Percentiles rank a stretch among this genome's conserved stretches.
These are phyloP conservation scores for Xylariomycetidae sp. DNA, from an alignment of 2,329 filamentous ascomycete genomes.

Conservation along the genomic window DNA sequence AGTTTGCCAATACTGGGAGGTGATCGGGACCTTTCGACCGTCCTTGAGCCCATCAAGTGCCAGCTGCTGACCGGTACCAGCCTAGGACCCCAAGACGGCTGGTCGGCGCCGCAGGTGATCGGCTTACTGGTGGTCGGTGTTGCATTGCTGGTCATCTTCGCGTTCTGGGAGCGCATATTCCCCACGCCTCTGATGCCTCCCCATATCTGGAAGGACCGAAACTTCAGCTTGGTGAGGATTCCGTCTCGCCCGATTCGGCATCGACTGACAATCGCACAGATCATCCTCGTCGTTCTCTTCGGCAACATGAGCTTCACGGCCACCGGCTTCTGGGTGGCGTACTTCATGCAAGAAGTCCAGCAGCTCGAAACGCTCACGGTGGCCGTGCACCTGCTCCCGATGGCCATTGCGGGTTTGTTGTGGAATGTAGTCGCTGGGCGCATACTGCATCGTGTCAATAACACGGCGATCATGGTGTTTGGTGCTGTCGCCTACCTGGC, in stretches of 20 bases:
- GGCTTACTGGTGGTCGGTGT: constrained; percentile 55
- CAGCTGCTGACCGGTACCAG: constrained; percentile 18
- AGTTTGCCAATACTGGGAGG: constrained; percentile 21
- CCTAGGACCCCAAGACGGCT: constrained; percentile 53
- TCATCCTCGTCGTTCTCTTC: constrained; percentile 50
- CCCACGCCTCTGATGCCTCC: constrained; percentile 46
- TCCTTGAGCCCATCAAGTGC: no score
- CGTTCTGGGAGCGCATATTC: constrained; percentile 55
- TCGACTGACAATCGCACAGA: constrained; percentile 26
- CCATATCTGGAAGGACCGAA: constrained; percentile 52
- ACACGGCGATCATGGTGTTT: constrained; percentile 52
- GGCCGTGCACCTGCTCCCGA: constrained; percentile 58
- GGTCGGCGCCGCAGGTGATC: constrained; percentile 57
- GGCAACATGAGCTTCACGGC: constrained; percentile 59
- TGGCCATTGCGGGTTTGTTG: constrained; percentile 55
- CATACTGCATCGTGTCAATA: constrained; percentile 57
- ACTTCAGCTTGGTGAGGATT: constrained; percentile 52
- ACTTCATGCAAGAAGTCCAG: constrained; percentile 58
- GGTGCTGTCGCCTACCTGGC: constrained; percentile 34
- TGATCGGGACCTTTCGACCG: no score
- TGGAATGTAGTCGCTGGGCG: constrained; percentile 59
- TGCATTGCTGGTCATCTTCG: constrained; percentile 48
- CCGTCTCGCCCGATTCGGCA: constrained; percentile 3
- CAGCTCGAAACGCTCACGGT: constrained; percentile 48
- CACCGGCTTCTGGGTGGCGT: constrained; percentile 55